phyloP scores from a whole-genome alignment of 2,329 filamentous ascomycete species.

The Fusarium sp. region DNA sequence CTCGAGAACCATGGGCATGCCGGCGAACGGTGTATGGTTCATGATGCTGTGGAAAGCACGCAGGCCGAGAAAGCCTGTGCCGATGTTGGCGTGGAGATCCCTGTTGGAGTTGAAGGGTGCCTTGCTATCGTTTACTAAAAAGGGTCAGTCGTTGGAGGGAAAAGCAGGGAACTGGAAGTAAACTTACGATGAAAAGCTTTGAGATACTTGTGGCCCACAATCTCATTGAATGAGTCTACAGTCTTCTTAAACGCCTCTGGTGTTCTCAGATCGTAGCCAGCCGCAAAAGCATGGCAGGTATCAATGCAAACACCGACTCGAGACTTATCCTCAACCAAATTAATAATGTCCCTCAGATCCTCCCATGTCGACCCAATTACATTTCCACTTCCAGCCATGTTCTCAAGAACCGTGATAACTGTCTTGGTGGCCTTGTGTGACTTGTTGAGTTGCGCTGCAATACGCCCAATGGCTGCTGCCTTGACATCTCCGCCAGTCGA shows the following conservation, averaged over 20 bases:
- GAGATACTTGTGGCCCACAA: conserved; percentile 84
- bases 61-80: conserved; percentile 91
- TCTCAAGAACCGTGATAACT: conserved; percentile 90
- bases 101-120: conserved; percentile 84
- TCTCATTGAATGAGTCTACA: conserved; percentile 79
- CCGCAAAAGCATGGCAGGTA: conserved; percentile 96
- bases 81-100: conserved; percentile 96
- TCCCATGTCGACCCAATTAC: conserved; percentile 88
- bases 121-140: conserved; percentile 90
- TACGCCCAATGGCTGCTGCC: conserved; percentile 78
- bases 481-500: conserved; percentile 78
- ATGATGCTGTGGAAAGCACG: conserved; percentile 91
- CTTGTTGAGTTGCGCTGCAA: conserved; percentile 85
- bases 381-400: conserved; percentile 93
- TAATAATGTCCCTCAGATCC: conserved; percentile 88
- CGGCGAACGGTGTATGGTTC: conserved; percentile 82
- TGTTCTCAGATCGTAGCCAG: conserved; percentile 88
- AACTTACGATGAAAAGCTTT: conserved; percentile 78
- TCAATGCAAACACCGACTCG: conserved; percentile 95
- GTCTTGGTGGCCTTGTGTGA: conserved; percentile 81
- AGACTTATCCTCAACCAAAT: conserved; percentile 80
- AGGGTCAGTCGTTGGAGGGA: conserved; percentile 6
- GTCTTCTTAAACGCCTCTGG: conserved; percentile 80
- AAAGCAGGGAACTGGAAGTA: not conserved
- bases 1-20: conserved; percentile 91